These are phyloP conservation scores for Leccinum variicolor DNA, from an alignment of 768 basidiomycete genomes.

Conservation along the genomic window DNA sequence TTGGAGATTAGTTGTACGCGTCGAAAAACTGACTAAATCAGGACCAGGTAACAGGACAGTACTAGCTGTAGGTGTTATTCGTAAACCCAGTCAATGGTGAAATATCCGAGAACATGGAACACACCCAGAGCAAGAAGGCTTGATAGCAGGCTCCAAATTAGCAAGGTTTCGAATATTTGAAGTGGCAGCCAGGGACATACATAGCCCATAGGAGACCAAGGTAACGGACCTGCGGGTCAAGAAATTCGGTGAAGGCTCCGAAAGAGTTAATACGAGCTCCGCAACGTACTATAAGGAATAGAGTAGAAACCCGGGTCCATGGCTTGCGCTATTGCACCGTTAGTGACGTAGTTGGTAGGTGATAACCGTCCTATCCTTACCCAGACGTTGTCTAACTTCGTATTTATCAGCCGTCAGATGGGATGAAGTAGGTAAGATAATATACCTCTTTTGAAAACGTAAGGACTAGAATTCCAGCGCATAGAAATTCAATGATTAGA, in stretches of 20 bases:
- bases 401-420: neutral
- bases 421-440: neutral
- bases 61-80: neutral
- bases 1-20: neutral
- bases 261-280: neutral
- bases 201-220: neutral
- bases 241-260: neutral
- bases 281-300: neutral
- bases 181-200: neutral
- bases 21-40: neutral
- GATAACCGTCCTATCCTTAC: neutral
- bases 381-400: slow-evolving; percentile 6
- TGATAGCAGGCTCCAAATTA: neutral
- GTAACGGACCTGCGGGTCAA: neutral
- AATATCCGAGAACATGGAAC: neutral
- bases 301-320: neutral
- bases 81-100: neutral
- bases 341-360: neutral
- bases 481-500: neutral
- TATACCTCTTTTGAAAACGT: slow-evolving; percentile 12
- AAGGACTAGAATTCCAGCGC: slow-evolving; percentile 2
- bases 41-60: neutral
- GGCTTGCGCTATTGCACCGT: neutral
- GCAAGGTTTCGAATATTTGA: neutral
- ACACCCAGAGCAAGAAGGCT: neutral